phyloP scores from a whole-genome alignment of 176 grass and related monocot species.

The Carex cristatella region DNA sequence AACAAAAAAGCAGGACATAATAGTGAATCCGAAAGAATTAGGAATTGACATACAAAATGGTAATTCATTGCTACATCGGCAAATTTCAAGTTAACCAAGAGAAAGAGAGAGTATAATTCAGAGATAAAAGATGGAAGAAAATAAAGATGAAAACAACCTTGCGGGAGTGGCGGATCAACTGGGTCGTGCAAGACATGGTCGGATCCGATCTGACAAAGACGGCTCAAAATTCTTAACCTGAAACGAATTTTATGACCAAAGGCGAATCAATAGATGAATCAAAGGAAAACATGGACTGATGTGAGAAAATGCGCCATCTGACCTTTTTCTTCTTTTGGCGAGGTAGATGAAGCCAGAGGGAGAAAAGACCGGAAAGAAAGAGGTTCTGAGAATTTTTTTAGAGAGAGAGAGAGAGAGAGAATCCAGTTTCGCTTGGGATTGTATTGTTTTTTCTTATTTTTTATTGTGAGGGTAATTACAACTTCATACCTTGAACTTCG shows the following conservation, averaged over 20 bases:
- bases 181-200: constrained; percentile 31
- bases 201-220: constrained; percentile 27
- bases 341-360: constrained; percentile 6
- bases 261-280: background rate
- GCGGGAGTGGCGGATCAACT: constrained; percentile 72
- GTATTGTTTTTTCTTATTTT: background rate
- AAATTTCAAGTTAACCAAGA: background rate
- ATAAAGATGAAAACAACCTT: constrained; percentile 36
- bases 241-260: background rate
- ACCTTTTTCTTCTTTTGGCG: constrained; percentile 3
- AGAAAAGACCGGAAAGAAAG: background rate
- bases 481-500: background rate
- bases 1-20: background rate
- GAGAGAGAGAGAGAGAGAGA: constrained; percentile 1
- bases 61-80: background rate
- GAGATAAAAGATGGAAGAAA: background rate
- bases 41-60: background rate
- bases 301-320: background rate
- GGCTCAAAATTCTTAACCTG: constrained; percentile 9
- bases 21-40: background rate
- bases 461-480: background rate
- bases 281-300: background rate
- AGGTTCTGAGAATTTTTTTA: background rate
- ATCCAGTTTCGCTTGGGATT: constrained; percentile 16
- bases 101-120: background rate